Conservation (phyloP, 495 filamentous ascomycete genomes). For the Lasiosphaeriaceae sp. region DNA sequence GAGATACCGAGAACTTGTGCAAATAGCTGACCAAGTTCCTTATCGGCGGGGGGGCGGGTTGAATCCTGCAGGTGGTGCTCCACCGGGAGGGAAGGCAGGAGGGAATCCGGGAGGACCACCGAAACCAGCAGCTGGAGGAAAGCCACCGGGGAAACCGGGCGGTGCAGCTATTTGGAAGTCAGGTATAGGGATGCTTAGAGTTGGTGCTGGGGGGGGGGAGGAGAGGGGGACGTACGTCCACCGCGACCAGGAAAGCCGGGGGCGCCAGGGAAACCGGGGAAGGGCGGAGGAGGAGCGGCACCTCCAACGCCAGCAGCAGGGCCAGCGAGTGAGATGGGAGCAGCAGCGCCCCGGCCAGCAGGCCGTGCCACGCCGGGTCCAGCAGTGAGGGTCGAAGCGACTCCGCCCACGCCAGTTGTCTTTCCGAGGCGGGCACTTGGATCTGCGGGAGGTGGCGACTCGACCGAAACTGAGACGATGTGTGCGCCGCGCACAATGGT, state of each 20-base stretch:
- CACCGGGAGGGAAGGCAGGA: slow-evolving; percentile 30
- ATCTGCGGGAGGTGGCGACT: slow-evolving; percentile 94
- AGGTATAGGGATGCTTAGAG: background rate
- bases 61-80: slow-evolving; percentile 61
- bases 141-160: slow-evolving; percentile 56
- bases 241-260: slow-evolving; percentile 77
- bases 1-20: slow-evolving; percentile 15
- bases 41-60: slow-evolving; percentile 61
- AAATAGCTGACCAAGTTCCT: slow-evolving; percentile 15
- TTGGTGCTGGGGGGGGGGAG: background rate
- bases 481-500: slow-evolving; percentile 92
- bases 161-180: slow-evolving; percentile 47
- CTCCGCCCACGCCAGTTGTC: slow-evolving; percentile 59
- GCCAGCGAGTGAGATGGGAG: slow-evolving; percentile 79
- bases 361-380: slow-evolving; percentile 90
- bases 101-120: slow-evolving; percentile 46
- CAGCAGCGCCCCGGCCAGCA: slow-evolving; percentile 72
- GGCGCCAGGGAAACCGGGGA: slow-evolving; percentile 43
- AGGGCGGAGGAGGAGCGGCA: slow-evolving; percentile 57
- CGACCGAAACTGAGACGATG: slow-evolving; percentile 90
- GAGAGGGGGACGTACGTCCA: slow-evolving; percentile 53
- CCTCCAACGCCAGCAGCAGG: slow-evolving; percentile 88
- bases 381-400: slow-evolving; percentile 64
- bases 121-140: slow-evolving; percentile 42
- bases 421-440: slow-evolving; percentile 85